Percentiles rank a stretch among this genome's conserved stretches.
Conservation (phyloP, 352 stramenopile species). For the Discostella stelligera region DNA sequence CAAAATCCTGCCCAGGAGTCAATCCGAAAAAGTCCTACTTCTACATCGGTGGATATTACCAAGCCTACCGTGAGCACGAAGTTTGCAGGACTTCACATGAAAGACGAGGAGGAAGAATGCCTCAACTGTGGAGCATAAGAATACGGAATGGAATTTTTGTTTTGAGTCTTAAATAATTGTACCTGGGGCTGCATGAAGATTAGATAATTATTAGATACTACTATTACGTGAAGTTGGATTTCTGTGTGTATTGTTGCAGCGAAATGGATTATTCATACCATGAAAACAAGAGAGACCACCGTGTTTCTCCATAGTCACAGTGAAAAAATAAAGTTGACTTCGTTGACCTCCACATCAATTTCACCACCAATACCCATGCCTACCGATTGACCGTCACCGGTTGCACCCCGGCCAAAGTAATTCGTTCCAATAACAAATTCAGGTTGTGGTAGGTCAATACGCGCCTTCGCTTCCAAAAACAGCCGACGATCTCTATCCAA, state of each 20-base stretch:
- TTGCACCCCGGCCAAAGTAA: constrained; percentile 27
- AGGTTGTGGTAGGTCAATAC: constrained; percentile 45
- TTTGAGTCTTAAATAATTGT: neutral
- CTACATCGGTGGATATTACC: constrained; percentile 8
- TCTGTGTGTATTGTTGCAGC: neutral
- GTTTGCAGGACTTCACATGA: constrained; percentile 57
- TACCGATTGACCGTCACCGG: constrained; percentile 19
- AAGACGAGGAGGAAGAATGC: constrained; percentile 83
- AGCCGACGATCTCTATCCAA: constrained; percentile 41
- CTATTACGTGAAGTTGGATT: neutral
- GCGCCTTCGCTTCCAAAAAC: constrained; percentile 47
- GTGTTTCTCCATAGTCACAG: constrained; percentile 9
- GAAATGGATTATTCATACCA: neutral
- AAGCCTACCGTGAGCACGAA: constrained; percentile 43
- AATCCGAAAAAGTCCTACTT: constrained; percentile 27
- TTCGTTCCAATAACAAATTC: constrained; percentile 52
- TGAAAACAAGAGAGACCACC: too few relatives aligned
- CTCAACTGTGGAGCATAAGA: constrained; percentile 83
- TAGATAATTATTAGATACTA: neutral
- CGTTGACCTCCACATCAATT: constrained; percentile 46
- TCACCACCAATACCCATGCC: constrained; percentile 50
- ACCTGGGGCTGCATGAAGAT: neutral
- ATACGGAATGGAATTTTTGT: neutral
- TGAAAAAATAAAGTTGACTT: constrained; percentile 45
- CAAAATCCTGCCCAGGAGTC: constrained; percentile 45